These are phyloP conservation scores for Coccomyxa sp. DNA, from an alignment of 139 green algal species.

Conservation along the genomic window DNA sequence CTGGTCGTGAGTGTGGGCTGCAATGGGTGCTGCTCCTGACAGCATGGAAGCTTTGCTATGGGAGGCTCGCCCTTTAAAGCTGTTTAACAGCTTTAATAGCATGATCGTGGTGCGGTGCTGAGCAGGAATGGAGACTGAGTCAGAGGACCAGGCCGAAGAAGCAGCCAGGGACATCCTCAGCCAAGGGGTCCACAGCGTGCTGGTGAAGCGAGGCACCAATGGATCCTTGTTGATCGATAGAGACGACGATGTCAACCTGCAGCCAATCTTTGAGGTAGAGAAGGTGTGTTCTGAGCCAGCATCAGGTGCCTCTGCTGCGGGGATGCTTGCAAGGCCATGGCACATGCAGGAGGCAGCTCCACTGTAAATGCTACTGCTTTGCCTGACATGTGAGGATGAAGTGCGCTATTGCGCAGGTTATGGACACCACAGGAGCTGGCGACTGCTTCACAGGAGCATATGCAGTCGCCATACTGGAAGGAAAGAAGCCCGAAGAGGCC, in stretches of 20 bases:
- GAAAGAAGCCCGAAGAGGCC: conserved; percentile 41
- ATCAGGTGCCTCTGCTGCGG: neutral
- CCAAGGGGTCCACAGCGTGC: conserved; percentile 55
- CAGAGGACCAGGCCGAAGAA: conserved; percentile 32
- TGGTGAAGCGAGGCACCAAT: conserved; percentile 82
- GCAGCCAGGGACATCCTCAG: conserved; percentile 54
- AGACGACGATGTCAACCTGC: conserved; percentile 30
- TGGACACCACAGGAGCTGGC: conserved; percentile 88
- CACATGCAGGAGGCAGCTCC: neutral
- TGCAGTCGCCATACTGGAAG: conserved; percentile 74
- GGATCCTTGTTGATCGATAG: conserved; percentile 67
- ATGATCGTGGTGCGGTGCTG: no score
- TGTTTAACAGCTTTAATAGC: no score
- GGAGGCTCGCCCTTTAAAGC: no score
- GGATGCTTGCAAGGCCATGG: neutral
- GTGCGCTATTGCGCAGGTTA: conserved; percentile 30
- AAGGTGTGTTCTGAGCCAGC: conserved; percentile 12
- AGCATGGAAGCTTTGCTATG: no score
- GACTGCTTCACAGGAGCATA: conserved; percentile 93
- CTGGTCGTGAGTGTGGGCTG: no score
- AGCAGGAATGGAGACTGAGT: conserved; percentile 51
- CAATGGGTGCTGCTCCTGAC: no score
- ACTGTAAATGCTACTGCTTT: neutral
- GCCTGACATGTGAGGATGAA: no score
- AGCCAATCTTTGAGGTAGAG: conserved; percentile 18